Base-by-base conservation (phyloP, 352 stramenopile genomes). In the Phytophthora idaei region DNA sequence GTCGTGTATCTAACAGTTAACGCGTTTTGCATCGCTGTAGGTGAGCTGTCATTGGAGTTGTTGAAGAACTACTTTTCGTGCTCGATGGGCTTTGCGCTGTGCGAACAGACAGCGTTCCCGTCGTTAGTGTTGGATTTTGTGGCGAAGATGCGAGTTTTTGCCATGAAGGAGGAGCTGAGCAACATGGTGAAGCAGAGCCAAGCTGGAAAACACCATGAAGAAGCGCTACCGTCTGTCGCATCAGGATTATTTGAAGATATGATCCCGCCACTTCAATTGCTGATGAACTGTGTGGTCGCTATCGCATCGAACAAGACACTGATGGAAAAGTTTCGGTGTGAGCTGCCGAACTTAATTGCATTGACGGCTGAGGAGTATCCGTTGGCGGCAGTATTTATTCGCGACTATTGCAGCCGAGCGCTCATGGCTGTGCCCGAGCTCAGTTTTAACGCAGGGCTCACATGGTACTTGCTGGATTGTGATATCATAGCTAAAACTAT, bases 381-480 rank as follows among this genome's bases (percentile, higher is more conserved):
- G 11, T 45, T 70, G 4, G 61, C 39, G 6, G 70, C 73, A 0
- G n/a, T 71, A 2, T 90, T 83, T 61, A 58, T 93, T 17, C 73
- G 79, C 15, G 84, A 87, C 25, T 59, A 77, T 25, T 77, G 73
- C 17, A 74, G 59, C n/a, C 73, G 78, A 39, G 78, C 82, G 0
- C 54, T 94, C 9, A 60, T 69, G 3, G 72, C 73, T 0, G 61
- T 92, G 1, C 58, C 77, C 0, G 78, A 89, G 57, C 80, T 77
- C 42, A 90, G 83, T 45, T 90, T 94, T 57, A 94, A 83, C 49
- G 79, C 86, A 7, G 84, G 72, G 3, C 58, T 92, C 0, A 80
- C 90, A 6, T 94, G 84, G 86, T 93, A 94, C 49, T 64, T 94
- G 15, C 75, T 92, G 47, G 86, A 93, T 48, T 90, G 80, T 52